A percentile compares a stretch with the other conserved stretches of the same genome.
phyloP scores from a whole-genome alignment of 1,139 yeast genomes.

The Zygotorulaspora mrakii region DNA sequence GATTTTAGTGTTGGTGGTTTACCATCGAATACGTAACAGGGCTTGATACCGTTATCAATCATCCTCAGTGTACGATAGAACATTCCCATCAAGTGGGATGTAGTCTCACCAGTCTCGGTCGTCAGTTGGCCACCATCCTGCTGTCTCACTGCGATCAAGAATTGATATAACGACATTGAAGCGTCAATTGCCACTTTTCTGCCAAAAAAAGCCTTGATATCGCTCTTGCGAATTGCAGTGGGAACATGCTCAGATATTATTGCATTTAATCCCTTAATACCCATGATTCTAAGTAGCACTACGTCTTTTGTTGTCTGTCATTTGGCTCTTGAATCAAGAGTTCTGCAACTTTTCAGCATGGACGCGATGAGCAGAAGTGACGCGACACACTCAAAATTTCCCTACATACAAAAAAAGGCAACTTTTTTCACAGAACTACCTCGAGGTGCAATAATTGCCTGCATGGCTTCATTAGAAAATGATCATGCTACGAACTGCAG shows the following conservation, averaged over 20 bases:
- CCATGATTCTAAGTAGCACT: conserved; percentile 45
- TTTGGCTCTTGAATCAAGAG: background rate
- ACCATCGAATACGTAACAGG: conserved; percentile 95
- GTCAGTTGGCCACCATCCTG: conserved; percentile 94
- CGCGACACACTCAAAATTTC: background rate
- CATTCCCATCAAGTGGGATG: conserved; percentile 93
- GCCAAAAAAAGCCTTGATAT: conserved; percentile 83
- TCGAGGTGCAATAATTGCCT: too few relatives aligned
- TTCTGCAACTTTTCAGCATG: background rate
- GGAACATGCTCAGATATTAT: conserved; percentile 90
- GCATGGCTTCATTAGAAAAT: too few relatives aligned
- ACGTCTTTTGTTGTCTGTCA: background rate
- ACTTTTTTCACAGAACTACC: background rate
- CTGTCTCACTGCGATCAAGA: conserved; percentile 91
- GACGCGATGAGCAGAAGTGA: background rate
- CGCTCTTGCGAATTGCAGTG: conserved; percentile 67
- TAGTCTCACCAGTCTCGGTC: conserved; percentile 85
- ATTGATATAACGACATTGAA: conserved; percentile 91
- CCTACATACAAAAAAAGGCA: background rate
- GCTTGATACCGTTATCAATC: conserved; percentile 89
- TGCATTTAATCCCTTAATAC: conserved; percentile 59
- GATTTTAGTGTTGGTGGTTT: conserved; percentile 84
- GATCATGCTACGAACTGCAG: too few relatives aligned
- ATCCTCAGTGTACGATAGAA: conserved; percentile 87
- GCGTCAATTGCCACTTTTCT: conserved; percentile 87